A percentile compares a stretch with the other conserved stretches of the same genome.
Conservation (phyloP, 805 yeast genomes). For the Saccharomycopsis selenospora region DNA sequence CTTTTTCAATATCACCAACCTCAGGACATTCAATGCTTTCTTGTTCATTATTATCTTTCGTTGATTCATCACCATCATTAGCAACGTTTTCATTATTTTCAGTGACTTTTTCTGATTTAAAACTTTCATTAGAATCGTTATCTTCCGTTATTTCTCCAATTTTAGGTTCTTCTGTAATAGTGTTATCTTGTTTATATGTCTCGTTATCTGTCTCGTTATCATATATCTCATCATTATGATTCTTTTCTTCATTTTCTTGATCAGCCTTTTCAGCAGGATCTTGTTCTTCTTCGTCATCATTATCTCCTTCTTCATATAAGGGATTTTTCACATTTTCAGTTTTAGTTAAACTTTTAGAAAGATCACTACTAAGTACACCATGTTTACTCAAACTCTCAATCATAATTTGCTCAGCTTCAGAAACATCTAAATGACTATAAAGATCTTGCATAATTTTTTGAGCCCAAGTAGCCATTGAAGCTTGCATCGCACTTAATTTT, state of each 20-base stretch:
- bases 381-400: slow-evolving; percentile 79
- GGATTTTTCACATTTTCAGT: slow-evolving; percentile 48
- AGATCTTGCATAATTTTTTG: slow-evolving; percentile 60
- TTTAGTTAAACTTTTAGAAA: slow-evolving; percentile 54
- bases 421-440: slow-evolving; percentile 74
- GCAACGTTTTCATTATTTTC: slow-evolving; percentile 10
- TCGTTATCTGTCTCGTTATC: neutral
- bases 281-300: slow-evolving; percentile 13
- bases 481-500: slow-evolving; percentile 59
- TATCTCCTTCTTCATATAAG: slow-evolving; percentile 26
- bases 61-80: slow-evolving; percentile 18
- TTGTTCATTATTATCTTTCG: neutral
- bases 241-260: slow-evolving; percentile 18
- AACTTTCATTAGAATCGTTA: slow-evolving; percentile 2
- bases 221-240: slow-evolving; percentile 16
- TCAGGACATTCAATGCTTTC: neutral
- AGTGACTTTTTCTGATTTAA: slow-evolving; percentile 8
- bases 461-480: slow-evolving; percentile 81
- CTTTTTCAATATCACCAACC: slow-evolving; percentile 1
- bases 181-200: neutral
- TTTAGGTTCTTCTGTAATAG: slow-evolving; percentile 11
- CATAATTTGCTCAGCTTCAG: slow-evolving; percentile 75
- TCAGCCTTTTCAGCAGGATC: slow-evolving; percentile 16
- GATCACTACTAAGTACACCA: slow-evolving; percentile 69
- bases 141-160: slow-evolving; percentile 11